These are phyloP conservation scores for Yamadazyma friedrichii DNA, from an alignment of 1,139 yeast genomes.

Conservation along the genomic window DNA sequence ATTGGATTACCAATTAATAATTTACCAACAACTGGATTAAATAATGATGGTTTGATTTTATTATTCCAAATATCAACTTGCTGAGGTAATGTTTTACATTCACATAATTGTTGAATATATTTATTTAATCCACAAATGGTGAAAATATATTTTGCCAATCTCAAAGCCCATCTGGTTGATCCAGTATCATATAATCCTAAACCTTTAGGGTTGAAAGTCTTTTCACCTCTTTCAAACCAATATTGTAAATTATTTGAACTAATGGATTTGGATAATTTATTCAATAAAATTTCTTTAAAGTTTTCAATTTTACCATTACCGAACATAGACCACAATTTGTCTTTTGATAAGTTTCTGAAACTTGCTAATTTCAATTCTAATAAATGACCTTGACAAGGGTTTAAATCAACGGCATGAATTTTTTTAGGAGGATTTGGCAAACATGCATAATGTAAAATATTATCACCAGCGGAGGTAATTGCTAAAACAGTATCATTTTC, in stretches of 20 bases:
- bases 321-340: conserved; percentile 69
- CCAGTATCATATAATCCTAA: conserved; percentile 74
- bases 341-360: conserved; percentile 55
- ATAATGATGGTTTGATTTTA: conserved; percentile 63
- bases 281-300: conserved; percentile 45
- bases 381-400: conserved; percentile 80
- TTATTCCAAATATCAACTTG: conserved; percentile 64
- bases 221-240: conserved; percentile 66
- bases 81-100: conserved; percentile 56
- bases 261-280: conserved; percentile 62
- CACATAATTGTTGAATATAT: conserved; percentile 55
- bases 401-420: conserved; percentile 82
- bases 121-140: conserved; percentile 51
- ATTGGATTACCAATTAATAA: conserved; percentile 75
- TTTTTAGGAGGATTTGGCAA: conserved; percentile 70
- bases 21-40: conserved; percentile 67
- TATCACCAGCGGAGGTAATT: conserved; percentile 85
- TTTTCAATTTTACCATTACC: conserved; percentile 69
- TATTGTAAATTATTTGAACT: conserved; percentile 80
- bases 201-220: conserved; percentile 53
- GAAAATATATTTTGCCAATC: conserved; percentile 64
- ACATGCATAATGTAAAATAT: conserved; percentile 69
- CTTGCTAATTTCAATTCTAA: conserved; percentile 77
- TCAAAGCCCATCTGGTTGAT: conserved; percentile 80
- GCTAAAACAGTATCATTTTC: conserved; percentile 73